A percentile compares a stretch with the other conserved stretches of the same genome.
Conservation (phyloP, 139 green algal species). For the Picochlorum sp. region DNA sequence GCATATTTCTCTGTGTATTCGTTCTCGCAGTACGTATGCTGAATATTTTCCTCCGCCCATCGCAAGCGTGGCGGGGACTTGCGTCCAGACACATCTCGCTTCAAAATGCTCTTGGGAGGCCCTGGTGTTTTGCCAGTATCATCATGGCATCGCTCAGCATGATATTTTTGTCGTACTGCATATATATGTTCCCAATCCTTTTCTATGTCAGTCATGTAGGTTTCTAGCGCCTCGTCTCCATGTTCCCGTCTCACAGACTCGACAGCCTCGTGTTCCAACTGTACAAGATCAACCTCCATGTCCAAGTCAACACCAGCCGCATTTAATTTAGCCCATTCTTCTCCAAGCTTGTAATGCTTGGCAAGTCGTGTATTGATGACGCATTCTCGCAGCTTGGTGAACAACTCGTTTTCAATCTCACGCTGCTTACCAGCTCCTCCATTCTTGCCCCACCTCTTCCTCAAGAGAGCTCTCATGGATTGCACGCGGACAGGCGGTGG, state of each 20-base stretch:
- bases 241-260: neutral
- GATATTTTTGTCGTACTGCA: slow-evolving; percentile 18
- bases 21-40: neutral
- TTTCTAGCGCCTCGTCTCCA: slow-evolving; percentile 5
- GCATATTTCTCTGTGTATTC: neutral
- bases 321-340: slow-evolving; percentile 30
- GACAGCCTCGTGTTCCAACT: neutral
- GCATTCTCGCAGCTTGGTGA: slow-evolving; percentile 19
- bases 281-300: slow-evolving; percentile 1
- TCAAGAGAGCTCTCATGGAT: neutral
- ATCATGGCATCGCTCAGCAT: neutral
- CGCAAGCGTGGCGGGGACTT: neutral
- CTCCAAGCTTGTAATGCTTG: slow-evolving; percentile 11
- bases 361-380: slow-evolving; percentile 28
- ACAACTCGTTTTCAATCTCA: neutral
- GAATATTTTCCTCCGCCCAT: neutral
- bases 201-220: slow-evolving; percentile 10
- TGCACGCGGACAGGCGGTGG: neutral
- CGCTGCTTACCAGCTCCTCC: neutral
- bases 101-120: slow-evolving; percentile 20
- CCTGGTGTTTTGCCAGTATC: neutral
- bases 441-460: neutral
- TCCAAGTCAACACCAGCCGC: slow-evolving; percentile 17
- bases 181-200: slow-evolving; percentile 32
- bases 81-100: slow-evolving; percentile 1